Conservation (phyloP, 768 basidiomycete species). For the Tricholoma bakamatsutake region DNA sequence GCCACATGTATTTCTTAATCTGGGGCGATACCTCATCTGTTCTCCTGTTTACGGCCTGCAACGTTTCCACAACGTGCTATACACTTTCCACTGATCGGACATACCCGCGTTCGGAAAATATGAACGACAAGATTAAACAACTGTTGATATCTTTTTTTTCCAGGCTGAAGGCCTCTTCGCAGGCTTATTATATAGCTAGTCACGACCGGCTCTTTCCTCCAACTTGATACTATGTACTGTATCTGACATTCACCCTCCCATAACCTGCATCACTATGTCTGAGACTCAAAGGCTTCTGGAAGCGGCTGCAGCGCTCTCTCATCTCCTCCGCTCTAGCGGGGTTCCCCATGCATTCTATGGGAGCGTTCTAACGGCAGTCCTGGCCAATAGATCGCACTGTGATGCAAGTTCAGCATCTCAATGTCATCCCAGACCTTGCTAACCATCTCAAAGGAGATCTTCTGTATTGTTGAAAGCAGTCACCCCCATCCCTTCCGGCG, state of each 20-base stretch:
- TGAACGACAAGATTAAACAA: slow-evolving; percentile 37
- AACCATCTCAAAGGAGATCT: slow-evolving; percentile 58
- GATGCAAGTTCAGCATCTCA: slow-evolving; percentile 43
- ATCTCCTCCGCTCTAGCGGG: slow-evolving; percentile 44
- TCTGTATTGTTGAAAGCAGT: slow-evolving; percentile 79
- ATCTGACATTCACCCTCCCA: slow-evolving; percentile 29
- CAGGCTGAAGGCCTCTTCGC: slow-evolving; percentile 37
- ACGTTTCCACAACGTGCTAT: slow-evolving; percentile 37
- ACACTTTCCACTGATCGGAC: slow-evolving; percentile 39
- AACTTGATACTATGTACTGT: slow-evolving; percentile 51
- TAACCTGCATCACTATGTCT: slow-evolving; percentile 41
- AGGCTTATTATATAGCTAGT: slow-evolving; percentile 48
- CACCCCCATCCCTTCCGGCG: slow-evolving; percentile 70
- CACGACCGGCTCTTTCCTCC: slow-evolving; percentile 31
- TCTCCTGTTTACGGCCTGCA: slow-evolving; percentile 28
- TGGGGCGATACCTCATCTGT: not conserved
- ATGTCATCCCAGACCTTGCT: slow-evolving; percentile 4
- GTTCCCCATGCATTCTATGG: slow-evolving; percentile 84
- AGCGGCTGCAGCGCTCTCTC: slow-evolving; percentile 72
- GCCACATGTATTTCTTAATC: not conserved
- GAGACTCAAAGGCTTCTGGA: slow-evolving; percentile 72
- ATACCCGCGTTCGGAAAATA: slow-evolving; percentile 36
- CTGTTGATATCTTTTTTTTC: slow-evolving; percentile 39
- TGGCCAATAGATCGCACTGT: slow-evolving; percentile 58
- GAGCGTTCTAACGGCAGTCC: slow-evolving; percentile 60